phyloP scores from a whole-genome alignment of 345 rosid genomes.

The Salix viminalis region DNA sequence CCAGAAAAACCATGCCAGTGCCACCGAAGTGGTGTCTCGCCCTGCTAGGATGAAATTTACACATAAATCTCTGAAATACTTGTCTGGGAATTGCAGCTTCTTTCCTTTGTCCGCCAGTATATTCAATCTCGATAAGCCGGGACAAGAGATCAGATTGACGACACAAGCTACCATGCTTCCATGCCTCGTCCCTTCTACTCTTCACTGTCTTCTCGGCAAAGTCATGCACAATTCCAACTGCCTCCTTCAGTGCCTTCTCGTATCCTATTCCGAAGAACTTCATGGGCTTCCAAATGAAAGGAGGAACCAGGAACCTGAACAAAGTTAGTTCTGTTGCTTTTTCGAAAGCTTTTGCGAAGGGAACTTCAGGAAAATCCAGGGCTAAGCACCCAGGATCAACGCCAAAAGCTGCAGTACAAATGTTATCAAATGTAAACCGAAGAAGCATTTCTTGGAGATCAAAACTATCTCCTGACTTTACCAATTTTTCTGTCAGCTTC shows the following conservation, averaged over 20 bases:
- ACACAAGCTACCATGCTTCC: neutral
- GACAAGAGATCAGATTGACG: slow-evolving; percentile 57
- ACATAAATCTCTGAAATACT: slow-evolving; percentile 59
- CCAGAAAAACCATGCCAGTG: slow-evolving; percentile 78
- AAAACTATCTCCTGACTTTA: slow-evolving; percentile 32
- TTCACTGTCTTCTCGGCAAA: slow-evolving; percentile 41
- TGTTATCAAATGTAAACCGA: slow-evolving; percentile 71
- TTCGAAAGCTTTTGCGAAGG: slow-evolving; percentile 76
- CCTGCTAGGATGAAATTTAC: slow-evolving; percentile 69
- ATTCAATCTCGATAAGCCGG: slow-evolving; percentile 46
- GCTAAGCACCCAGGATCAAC: slow-evolving; percentile 67
- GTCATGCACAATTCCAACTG: slow-evolving; percentile 52
- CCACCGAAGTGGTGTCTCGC: slow-evolving; percentile 76
- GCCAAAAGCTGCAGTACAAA: slow-evolving; percentile 63
- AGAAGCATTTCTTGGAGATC: slow-evolving; percentile 75
- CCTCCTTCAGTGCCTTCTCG: slow-evolving; percentile 53
- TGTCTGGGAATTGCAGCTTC: slow-evolving; percentile 22
- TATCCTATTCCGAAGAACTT: slow-evolving; percentile 48
- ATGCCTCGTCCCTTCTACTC: slow-evolving; percentile 23
- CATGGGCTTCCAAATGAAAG: slow-evolving; percentile 67
- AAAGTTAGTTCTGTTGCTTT: slow-evolving; percentile 66
- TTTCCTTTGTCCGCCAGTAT: slow-evolving; percentile 14
- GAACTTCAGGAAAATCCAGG: slow-evolving; percentile 49
- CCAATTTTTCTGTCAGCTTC: slow-evolving; percentile 37
- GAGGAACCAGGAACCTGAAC: slow-evolving; percentile 59